Percentiles rank a stretch among this genome's conserved stretches.
These are phyloP conservation scores for Elaeis guineensis DNA, from an alignment of 176 grass and related monocot genomes.

Conservation along the genomic window DNA sequence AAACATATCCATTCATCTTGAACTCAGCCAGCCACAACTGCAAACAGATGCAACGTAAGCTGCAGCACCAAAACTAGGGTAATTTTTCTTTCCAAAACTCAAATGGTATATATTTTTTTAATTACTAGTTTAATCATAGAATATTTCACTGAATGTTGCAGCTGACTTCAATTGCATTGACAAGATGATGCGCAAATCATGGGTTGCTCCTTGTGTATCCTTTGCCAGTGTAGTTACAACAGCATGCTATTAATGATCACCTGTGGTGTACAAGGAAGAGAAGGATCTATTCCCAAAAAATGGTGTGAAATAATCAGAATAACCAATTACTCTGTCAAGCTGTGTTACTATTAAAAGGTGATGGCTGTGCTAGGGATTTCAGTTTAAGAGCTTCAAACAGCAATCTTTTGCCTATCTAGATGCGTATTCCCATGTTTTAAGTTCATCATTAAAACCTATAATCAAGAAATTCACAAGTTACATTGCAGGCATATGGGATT, in stretches of 20 bases:
- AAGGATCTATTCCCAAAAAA: not conserved
- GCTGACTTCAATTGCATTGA: slow-evolving; percentile 13
- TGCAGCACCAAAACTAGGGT: slow-evolving; percentile 26
- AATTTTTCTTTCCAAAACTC: slow-evolving; percentile 6
- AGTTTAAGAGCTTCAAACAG: no score
- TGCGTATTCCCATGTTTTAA: no score
- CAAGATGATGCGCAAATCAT: not conserved
- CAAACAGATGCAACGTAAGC: slow-evolving; percentile 9
- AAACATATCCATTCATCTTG: slow-evolving; percentile 10
- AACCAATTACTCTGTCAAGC: not conserved
- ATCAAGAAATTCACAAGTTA: no score
- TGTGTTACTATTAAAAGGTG: not conserved
- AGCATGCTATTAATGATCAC: no score
- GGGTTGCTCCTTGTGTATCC: not conserved
- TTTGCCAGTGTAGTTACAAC: not conserved
- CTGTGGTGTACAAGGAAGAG: no score
- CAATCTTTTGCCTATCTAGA: no score
- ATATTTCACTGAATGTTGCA: slow-evolving; percentile 1
- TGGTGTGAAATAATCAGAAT: not conserved
- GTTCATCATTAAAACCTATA: no score
- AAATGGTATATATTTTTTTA: not conserved
- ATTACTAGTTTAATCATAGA: not conserved
- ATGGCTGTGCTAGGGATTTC: not conserved
- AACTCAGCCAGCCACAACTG: slow-evolving; percentile 20
- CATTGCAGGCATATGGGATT: no score